Evolutionary conservation across 1,284 basidiomycete genomes (phyloP).

Genomic region (Sporisorium sorghi): DNA sequence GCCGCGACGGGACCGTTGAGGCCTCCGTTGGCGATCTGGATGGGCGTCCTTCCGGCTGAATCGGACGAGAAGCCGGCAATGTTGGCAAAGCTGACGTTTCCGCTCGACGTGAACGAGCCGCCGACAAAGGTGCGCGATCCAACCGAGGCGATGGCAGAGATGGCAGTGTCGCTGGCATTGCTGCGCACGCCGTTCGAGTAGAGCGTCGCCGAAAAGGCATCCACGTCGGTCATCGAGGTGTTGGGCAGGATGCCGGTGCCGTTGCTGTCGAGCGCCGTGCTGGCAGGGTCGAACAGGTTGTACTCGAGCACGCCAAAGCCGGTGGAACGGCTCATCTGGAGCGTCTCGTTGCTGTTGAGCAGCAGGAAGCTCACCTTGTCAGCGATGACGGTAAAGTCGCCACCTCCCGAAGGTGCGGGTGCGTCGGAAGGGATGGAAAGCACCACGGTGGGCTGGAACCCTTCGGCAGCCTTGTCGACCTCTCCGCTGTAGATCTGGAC

Average conservation of each 20-base stretch:
- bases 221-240: conserved; percentile 77
- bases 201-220: conserved; percentile 76
- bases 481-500: conserved; percentile 83
- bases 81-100: conserved; percentile 76
- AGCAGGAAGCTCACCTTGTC: conserved; percentile 71
- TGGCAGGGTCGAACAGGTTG: conserved; percentile 52
- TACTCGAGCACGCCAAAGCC: conserved; percentile 62
- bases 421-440: conserved; percentile 59
- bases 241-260: conserved; percentile 54
- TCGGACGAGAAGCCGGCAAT: conserved; percentile 79
- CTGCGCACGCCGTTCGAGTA: conserved; percentile 68
- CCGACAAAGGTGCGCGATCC: conserved; percentile 77
- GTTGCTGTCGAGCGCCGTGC: conserved; percentile 35
- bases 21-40: conserved; percentile 66
- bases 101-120: conserved; percentile 78
- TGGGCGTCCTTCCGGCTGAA: conserved; percentile 70
- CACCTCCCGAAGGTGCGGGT: conserved; percentile 75
- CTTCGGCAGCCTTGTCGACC: conserved; percentile 73
- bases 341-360: conserved; percentile 56
- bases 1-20: conserved; percentile 65
- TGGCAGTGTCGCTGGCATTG: conserved; percentile 59
- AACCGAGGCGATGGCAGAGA: conserved; percentile 73
- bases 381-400: conserved; percentile 80
- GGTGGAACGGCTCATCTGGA: conserved; percentile 34
- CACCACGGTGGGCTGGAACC: conserved; percentile 54